Conservation (phyloP, 306 rosid species). For the Aeschynomene evenia region DNA sequence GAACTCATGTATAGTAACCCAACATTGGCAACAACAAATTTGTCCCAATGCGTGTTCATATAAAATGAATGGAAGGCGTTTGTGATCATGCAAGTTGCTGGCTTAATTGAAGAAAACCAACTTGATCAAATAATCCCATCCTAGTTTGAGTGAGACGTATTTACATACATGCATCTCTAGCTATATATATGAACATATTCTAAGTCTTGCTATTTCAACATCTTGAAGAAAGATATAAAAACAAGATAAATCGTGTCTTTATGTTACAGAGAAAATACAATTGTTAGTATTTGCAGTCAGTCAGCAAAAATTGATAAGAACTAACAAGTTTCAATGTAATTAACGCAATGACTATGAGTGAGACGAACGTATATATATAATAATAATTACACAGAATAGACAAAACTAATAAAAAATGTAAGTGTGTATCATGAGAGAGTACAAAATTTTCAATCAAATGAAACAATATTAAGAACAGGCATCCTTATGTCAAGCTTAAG, state of each 20-base stretch:
- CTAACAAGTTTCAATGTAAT: neutral
- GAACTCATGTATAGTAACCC: neutral
- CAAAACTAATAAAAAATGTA: neutral
- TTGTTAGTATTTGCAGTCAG: neutral
- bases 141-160: neutral
- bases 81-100: neutral
- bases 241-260: no score
- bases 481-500: constrained; percentile 43
- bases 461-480: constrained; percentile 11
- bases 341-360: neutral
- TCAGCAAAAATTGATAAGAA: neutral
- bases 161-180: no score
- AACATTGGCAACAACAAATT: no score
- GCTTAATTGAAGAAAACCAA: neutral
- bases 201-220: no score
- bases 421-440: neutral
- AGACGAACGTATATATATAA: neutral
- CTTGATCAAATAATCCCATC: neutral
- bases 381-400: neutral
- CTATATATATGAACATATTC: no score
- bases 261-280: no score
- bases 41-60: neutral
- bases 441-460: constrained; percentile 14
- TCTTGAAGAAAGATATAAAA: no score
- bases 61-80: neutral